These are phyloP conservation scores for Saccharomycodes ludwigii DNA, from an alignment of 805 yeast genomes.

Conservation along the genomic window DNA sequence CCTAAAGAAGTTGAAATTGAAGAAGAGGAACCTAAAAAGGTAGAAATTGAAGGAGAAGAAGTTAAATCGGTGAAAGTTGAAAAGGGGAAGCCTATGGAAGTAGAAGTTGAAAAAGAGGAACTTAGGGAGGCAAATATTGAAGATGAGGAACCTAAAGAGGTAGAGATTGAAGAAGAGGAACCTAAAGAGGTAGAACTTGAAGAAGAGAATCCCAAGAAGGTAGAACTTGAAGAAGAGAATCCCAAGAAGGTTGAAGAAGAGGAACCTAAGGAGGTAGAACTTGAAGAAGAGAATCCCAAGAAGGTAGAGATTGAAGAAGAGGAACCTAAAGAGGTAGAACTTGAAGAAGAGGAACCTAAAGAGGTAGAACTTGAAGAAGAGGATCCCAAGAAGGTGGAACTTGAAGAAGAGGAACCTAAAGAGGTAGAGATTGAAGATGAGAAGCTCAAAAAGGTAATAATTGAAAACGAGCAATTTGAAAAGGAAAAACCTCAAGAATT, in stretches of 20 bases:
- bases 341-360: constrained; percentile 5
- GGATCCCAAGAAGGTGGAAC: background rate
- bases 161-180: constrained; percentile 5
- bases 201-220: constrained; percentile 6
- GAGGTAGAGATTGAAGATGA: no score
- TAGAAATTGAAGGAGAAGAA: constrained; percentile 1
- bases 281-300: constrained; percentile 2
- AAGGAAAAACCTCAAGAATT: constrained; percentile 3
- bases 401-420: background rate
- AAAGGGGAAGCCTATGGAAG: constrained; percentile 1
- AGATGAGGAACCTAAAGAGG: constrained; percentile 4
- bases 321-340: constrained; percentile 2
- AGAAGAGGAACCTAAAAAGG: background rate
- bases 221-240: constrained; percentile 3
- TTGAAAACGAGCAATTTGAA: background rate
- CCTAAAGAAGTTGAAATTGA: background rate
- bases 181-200: constrained; percentile 4
- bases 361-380: no score
- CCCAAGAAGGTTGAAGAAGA: constrained; percentile 6
- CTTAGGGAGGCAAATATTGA: constrained; percentile 7
- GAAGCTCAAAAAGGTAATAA: no score
- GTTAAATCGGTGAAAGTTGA: background rate
- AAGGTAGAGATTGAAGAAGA: background rate
- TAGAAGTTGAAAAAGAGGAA: constrained; percentile 5
- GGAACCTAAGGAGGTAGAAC: constrained; percentile 2